These are phyloP conservation scores for Trypanosoma brucei DNA, from an alignment of 208 protist genomes.

Conservation along the genomic window DNA sequence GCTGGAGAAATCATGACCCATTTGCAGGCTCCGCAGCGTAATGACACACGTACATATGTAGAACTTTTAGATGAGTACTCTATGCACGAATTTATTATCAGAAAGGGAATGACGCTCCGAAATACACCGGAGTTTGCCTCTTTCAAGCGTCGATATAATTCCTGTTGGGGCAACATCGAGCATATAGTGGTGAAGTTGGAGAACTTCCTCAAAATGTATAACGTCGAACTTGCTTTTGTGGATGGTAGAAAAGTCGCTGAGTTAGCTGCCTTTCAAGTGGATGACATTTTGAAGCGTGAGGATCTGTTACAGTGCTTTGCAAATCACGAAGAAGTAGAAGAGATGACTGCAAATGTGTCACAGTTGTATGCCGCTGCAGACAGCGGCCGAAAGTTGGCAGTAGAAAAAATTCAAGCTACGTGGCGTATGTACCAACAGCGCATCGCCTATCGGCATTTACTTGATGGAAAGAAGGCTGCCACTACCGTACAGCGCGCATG, in stretches of 20 bases:
- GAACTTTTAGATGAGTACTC: constrained; percentile 91
- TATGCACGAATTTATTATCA: constrained; percentile 94
- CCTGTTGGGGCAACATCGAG: constrained; percentile 84
- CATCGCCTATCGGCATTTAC: constrained; percentile 73
- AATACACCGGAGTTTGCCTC: constrained; percentile 90
- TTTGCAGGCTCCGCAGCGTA: constrained; percentile 13
- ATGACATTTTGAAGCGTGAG: constrained; percentile 32
- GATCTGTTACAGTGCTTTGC: constrained; percentile 79
- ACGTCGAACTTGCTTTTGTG: constrained; percentile 85
- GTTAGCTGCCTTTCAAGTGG: constrained; percentile 63
- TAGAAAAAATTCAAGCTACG: constrained; percentile 84
- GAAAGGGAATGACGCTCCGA: constrained; percentile 80
- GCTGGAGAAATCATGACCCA: background rate
- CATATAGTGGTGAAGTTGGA: constrained; percentile 72
- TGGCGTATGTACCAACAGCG: constrained; percentile 86
- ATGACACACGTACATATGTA: constrained; percentile 85
- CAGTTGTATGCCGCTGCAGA: constrained; percentile 60
- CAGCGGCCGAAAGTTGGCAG: constrained; percentile 63
- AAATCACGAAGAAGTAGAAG: constrained; percentile 78
- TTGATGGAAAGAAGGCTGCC: constrained; percentile 73
- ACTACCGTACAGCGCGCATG: constrained; percentile 83
- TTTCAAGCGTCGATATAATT: constrained; percentile 79
- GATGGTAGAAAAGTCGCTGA: constrained; percentile 85
- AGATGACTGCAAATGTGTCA: constrained; percentile 38
- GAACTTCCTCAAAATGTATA: constrained; percentile 68